These are phyloP conservation scores for Phytophthora citricola DNA, from an alignment of 352 stramenopile species.

Conservation along the genomic window DNA sequence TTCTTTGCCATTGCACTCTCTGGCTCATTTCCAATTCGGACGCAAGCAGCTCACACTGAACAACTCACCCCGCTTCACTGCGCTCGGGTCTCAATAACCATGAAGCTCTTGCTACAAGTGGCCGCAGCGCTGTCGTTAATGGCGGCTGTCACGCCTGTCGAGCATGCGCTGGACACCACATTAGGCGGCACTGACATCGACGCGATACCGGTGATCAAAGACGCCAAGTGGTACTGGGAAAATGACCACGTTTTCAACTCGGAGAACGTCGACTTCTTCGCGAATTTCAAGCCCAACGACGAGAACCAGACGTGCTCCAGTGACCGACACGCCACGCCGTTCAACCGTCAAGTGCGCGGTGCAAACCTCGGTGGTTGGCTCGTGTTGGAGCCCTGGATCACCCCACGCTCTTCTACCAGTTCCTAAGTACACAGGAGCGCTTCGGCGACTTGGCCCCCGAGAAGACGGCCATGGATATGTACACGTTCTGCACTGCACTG, in stretches of 20 bases:
- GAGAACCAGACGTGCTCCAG: constrained; percentile 70
- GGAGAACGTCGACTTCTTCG: constrained; percentile 46
- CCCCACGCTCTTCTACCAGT: constrained; percentile 96
- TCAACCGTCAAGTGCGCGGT: constrained; percentile 88
- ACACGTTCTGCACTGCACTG: constrained; percentile 91
- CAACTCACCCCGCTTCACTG: constrained; percentile 11
- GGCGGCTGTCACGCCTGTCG: not conserved
- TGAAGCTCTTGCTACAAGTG: constrained; percentile 35
- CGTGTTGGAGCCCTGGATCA: constrained; percentile 97
- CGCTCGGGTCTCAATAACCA: constrained; percentile 12
- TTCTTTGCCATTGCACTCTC: constrained; percentile 9
- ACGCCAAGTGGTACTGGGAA: constrained; percentile 75
- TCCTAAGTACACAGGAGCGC: constrained; percentile 83
- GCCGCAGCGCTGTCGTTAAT: constrained; percentile 21
- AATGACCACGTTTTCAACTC: constrained; percentile 60
- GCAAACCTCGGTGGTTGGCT: constrained; percentile 96
- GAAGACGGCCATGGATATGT: constrained; percentile 92
- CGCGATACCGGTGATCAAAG: constrained; percentile 31
- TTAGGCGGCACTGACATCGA: not conserved
- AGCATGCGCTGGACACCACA: constrained; percentile 18
- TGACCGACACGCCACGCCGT: constrained; percentile 71
- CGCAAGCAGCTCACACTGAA: constrained; percentile 14
- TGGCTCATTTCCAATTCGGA: constrained; percentile 30
- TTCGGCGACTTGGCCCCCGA: constrained; percentile 78
- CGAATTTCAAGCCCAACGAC: constrained; percentile 65